A percentile compares a stretch with the other conserved stretches of the same genome.
phyloP scores from a whole-genome alignment of 352 stramenopile species.

The Blastocystis sp. region DNA sequence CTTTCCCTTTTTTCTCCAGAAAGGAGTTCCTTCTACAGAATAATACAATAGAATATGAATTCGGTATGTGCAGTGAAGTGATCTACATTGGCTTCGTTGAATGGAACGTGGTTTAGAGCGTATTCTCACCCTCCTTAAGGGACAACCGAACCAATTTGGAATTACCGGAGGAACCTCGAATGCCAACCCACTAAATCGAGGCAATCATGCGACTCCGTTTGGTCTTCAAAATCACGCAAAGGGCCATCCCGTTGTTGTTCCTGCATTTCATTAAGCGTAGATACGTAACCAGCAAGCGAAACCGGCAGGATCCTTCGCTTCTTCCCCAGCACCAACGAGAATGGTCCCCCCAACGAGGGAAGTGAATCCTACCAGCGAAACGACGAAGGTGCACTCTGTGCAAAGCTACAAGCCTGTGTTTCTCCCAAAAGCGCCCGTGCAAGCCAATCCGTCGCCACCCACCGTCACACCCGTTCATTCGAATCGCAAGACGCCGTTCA shows the following conservation, averaged over 20 bases:
- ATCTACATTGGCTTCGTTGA: background rate
- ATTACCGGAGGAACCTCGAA: background rate
- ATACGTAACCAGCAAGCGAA: background rate
- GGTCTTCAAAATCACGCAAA: background rate
- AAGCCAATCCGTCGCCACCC: background rate
- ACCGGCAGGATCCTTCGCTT: background rate
- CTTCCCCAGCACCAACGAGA: background rate
- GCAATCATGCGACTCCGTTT: background rate
- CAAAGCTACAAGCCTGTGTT: background rate
- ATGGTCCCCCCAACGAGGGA: too few species aligned
- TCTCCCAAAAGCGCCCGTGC: background rate
- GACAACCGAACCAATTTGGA: slow-evolving; percentile 1
- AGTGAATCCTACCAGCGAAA: background rate
- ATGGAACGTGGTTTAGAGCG: background rate
- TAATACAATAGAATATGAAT: background rate
- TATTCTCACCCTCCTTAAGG: background rate
- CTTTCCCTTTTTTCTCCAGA: background rate
- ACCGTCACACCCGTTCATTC: background rate
- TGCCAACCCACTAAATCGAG: background rate
- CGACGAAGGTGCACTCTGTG: background rate
- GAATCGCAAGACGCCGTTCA: background rate
- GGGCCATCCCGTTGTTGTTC: background rate
- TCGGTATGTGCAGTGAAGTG: slow-evolving; percentile 8
- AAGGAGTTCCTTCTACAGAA: background rate
- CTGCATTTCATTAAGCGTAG: background rate